Evolutionary conservation across 176 grass and related monocot species (phyloP).

Genomic region (Microstegium vimineum): DNA sequence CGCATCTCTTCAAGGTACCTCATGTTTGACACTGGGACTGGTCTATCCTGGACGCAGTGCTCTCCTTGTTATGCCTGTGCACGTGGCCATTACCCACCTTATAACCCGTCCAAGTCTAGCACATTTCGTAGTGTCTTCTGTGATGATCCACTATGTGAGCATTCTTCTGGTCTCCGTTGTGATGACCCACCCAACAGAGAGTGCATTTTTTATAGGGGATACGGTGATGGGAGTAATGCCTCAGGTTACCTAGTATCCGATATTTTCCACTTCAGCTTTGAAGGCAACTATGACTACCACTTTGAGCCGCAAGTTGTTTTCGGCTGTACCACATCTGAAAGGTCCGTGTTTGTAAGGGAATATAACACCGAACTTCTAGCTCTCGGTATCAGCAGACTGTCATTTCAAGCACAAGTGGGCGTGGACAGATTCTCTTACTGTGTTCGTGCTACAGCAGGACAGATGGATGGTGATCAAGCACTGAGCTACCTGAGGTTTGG

Average conservation of each 20-base stretch:
- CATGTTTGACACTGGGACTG: background rate
- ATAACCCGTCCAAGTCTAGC: background rate
- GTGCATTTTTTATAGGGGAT: background rate
- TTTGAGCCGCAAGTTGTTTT: background rate
- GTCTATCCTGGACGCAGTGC: background rate
- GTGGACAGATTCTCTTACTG: conserved; percentile 3
- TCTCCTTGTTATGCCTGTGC: background rate
- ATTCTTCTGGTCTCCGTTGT: background rate
- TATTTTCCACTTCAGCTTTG: background rate
- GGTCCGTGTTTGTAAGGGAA: background rate
- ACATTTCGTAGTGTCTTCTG: background rate
- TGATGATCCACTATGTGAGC: background rate
- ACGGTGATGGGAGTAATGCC: background rate
- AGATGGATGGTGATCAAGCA: background rate
- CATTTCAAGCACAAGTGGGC: background rate
- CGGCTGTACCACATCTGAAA: background rate
- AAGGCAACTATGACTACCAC: background rate
- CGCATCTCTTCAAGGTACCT: background rate
- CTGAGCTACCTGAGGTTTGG: background rate
- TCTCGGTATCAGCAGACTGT: background rate
- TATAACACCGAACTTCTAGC: background rate
- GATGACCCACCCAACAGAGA: background rate
- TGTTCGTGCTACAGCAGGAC: background rate
- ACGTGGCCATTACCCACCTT: background rate
- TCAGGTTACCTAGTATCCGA: background rate